These are phyloP conservation scores for Pachyrhizus erosus DNA, from an alignment of 306 rosid species.

Conservation along the genomic window DNA sequence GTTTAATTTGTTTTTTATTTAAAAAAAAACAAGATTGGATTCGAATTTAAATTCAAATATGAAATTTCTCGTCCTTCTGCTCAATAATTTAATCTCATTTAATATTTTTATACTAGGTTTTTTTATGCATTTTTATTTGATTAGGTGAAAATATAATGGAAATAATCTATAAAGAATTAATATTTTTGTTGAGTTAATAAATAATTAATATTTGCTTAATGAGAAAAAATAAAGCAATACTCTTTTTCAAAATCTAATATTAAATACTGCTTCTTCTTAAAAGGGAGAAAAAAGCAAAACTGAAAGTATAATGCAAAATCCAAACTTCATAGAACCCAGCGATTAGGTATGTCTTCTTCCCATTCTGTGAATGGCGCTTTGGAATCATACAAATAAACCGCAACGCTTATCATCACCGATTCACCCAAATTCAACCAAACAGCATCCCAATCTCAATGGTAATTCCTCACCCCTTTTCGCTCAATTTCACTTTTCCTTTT, in stretches of 20 bases:
- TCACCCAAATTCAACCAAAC: background rate
- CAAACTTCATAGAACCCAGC: background rate
- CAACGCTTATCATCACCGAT: background rate
- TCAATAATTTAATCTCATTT: too few species aligned
- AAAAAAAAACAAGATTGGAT: too few species aligned
- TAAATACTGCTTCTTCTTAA: background rate
- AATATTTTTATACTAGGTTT: too few species aligned
- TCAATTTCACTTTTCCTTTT: constrained; percentile 14
- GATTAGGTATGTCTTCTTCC: background rate
- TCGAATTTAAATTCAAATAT: too few species aligned
- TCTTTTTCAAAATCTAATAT: background rate
- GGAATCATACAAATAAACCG: background rate
- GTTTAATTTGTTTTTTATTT: too few species aligned
- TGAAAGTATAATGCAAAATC: background rate
- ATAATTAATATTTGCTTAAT: too few species aligned
- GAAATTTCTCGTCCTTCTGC: too few species aligned
- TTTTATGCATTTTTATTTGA: too few species aligned
- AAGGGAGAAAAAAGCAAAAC: background rate
- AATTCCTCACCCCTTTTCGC: background rate
- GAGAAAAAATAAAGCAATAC: too few species aligned
- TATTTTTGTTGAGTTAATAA: too few species aligned
- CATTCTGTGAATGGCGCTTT: constrained; percentile 2
- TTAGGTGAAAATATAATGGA: too few species aligned
- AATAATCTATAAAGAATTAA: too few species aligned
- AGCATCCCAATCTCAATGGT: constrained; percentile 32